Evolutionary conservation across 1,284 basidiomycete species (phyloP).

Genomic region (Fomitopsis palustris): DNA sequence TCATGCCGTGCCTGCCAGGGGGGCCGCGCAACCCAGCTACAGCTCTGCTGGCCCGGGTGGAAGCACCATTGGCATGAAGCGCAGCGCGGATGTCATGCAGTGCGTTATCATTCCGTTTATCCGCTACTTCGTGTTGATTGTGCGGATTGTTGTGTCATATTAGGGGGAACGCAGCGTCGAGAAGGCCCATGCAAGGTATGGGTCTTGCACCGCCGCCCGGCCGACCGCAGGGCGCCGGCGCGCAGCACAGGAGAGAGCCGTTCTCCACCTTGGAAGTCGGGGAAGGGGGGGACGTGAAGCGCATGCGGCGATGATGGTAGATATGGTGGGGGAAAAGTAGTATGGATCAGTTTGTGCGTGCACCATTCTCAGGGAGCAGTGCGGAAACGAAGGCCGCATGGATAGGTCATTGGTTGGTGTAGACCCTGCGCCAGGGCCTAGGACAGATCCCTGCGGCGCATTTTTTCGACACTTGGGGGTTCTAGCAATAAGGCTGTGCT

Average conservation of each 20-base stretch:
- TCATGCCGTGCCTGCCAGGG: not conserved
- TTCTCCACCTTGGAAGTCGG: slow-evolving; percentile 37
- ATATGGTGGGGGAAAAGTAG: not conserved
- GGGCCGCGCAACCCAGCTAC: not conserved
- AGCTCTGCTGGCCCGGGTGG: not conserved
- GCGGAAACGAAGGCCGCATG: too few species aligned
- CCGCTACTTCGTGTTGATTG: not conserved
- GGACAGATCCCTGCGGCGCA: too few species aligned
- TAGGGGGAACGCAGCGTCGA: slow-evolving; percentile 10
- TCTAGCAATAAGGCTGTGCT: too few species aligned
- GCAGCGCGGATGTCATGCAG: slow-evolving; percentile 38
- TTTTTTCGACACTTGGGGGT: too few species aligned
- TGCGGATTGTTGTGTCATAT: not conserved
- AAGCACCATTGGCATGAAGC: slow-evolving; percentile 29
- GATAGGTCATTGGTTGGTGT: too few species aligned
- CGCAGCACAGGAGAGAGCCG: slow-evolving; percentile 28
- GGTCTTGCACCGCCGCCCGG: slow-evolving; percentile 34
- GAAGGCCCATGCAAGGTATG: slow-evolving; percentile 38
- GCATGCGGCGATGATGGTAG: slow-evolving; percentile 37
- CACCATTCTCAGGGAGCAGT: too few species aligned
- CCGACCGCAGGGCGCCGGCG: slow-evolving; percentile 7
- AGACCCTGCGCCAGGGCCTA: too few species aligned
- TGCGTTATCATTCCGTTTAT: slow-evolving; percentile 18
- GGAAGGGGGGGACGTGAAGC: slow-evolving; percentile 47
- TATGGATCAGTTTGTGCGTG: too few species aligned